Percentiles rank a stretch among this genome's conserved stretches.
Conservation (phyloP, 176 grass and related monocot genomes). For the Triticum turgidum region DNA sequence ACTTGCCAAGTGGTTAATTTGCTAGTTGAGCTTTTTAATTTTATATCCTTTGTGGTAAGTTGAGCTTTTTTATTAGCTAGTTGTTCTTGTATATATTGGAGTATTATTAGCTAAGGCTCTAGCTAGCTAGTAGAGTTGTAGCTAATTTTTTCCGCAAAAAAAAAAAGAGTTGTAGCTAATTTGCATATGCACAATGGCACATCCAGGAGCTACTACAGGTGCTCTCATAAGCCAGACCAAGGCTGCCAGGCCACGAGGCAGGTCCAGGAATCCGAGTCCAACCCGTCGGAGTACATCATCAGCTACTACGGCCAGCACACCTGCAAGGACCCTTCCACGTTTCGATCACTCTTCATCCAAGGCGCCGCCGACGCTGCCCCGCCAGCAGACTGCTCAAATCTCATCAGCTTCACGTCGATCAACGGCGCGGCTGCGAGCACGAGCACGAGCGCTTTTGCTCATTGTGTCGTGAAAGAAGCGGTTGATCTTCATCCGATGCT, state of each 20-base stretch:
- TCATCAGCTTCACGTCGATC: constrained; percentile 60
- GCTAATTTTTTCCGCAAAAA: background rate
- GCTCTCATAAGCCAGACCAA: constrained; percentile 66
- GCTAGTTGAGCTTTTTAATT: background rate
- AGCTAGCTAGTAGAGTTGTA: background rate
- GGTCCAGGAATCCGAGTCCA: constrained; percentile 54
- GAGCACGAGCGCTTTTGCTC: background rate
- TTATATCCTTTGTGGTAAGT: background rate
- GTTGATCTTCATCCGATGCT: background rate
- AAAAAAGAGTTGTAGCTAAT: background rate
- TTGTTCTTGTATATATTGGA: background rate
- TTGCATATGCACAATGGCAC: background rate
- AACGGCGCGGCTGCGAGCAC: background rate
- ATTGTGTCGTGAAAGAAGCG: background rate
- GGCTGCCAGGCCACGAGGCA: constrained; percentile 66
- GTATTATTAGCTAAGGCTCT: no score
- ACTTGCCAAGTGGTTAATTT: constrained; percentile 14
- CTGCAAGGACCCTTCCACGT: constrained; percentile 53
- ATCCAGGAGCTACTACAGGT: constrained; percentile 87
- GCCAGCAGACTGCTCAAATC: background rate
- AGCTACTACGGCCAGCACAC: constrained; percentile 86
- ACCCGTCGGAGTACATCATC: constrained; percentile 54
- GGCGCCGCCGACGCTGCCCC: background rate
- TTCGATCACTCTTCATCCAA: constrained; percentile 45
- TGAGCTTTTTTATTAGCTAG: background rate